Base-by-base conservation (phyloP, 2,329 filamentous ascomycete species). In the Pseudocercospora musae region DNA sequence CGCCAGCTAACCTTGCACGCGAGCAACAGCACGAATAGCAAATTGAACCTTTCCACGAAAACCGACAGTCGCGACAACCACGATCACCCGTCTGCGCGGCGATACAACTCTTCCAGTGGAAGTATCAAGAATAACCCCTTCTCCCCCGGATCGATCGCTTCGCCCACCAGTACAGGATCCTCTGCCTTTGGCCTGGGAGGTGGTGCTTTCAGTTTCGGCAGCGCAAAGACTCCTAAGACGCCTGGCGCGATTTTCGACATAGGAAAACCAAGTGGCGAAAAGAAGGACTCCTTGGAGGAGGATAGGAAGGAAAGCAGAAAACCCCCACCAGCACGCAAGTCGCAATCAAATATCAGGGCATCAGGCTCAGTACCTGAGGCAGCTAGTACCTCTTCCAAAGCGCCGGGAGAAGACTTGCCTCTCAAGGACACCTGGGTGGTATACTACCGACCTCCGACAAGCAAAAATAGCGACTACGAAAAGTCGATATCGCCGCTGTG, bases 401-500 rank as follows among this genome's bases (percentile, higher is more conserved):
- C 78, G 74, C 78, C 61, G 27, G 56, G 66, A n/a, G 62, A 60
- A 20, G 59, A 65, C 2, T 79, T 76, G 76, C 83, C 85, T 63
- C 83, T 98, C 71, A 92, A 90, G 78, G 88, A 92, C 77, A 89
- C 88, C 66, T 99, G 95, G 95, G 89, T 96, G 33, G 92, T 98
- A 76, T 98, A 95, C 92, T 99, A 96, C 79, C 87, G 95, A 63
- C 95, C 95, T 42, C 95, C 95, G 55, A 96, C 96, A 71, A 93
- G 92, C 69, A 99, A 99, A 80, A 95, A 94, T 68, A 94, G 95
- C 73, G 94, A 98, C 78, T 99, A 99, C 77, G 95, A 99, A 77
- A 96, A 98, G 79, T 98, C 94, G 6, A 88, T 96, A 65, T 90
- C 95, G 72, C 87, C 92, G 42, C 87, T 98, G 73, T 94, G 91